Base-by-base conservation (phyloP, 352 stramenopile species). In the Globisporangium polare region DNA sequence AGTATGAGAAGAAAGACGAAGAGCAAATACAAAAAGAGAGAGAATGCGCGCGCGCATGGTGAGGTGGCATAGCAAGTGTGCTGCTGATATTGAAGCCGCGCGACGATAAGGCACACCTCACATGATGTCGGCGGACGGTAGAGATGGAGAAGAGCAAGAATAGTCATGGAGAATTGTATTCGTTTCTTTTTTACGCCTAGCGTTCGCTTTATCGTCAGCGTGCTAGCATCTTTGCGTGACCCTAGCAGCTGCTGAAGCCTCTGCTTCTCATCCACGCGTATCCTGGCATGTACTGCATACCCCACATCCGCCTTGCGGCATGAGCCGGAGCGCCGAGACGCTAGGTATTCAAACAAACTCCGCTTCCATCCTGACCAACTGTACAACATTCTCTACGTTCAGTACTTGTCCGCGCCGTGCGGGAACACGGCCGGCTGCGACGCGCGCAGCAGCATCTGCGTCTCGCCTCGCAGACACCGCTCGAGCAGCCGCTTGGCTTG, bases 401-500 rank as follows among this genome's bases (percentile, higher is more conserved):
- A n/a, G 18, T 54, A 55, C 17, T 35, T 39, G 33, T 22, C 45
- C 17, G 39, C 41, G 29, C 39, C 37, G 43, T 39, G 74, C 27
- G 74, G 79, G 56, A 89, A 90, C 43, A 87, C 75, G 41, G 89
- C 68, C 20, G 78, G 73, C 45, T 91, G 78, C 54, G 83, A 83
- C 10, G 67, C 71, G 41, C 74, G 77, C 53, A 94, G 79, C 33
- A 94, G 58, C 26, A 80, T 66, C 55, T 87, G 71, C 3, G 73
- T 88, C 71, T 88, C 78, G 51, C 69, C 73, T 31, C 82, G 80
- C 33, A 95, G 58, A 76, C 83, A 92, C 22, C 83, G 86, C 62
- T 95, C 83, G 45, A 95, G 60, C 69, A 92, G 69, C 26, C 68
- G 66, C 70, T 88, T 90, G 39, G 73, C 54, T 37, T 70, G 58